phyloP scores from a whole-genome alignment of 176 grass and related monocot genomes.

The Pontederia paniculata region DNA sequence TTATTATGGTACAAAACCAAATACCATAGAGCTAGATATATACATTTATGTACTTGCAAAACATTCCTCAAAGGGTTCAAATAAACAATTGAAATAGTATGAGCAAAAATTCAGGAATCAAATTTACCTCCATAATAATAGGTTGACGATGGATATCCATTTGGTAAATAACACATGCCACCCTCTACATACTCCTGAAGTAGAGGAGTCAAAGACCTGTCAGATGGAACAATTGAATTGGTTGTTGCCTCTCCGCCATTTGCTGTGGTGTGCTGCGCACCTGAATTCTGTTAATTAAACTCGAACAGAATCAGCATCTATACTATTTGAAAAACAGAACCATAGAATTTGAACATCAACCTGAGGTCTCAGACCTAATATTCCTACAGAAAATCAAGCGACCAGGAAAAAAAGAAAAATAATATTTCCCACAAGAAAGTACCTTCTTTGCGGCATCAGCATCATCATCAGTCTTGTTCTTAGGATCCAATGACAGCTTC shows the following conservation, averaged over 20 bases:
- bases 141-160: conserved; percentile 37
- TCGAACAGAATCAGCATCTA: conserved; percentile 23
- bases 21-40: too few relatives aligned
- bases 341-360: background rate
- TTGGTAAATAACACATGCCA: conserved; percentile 34
- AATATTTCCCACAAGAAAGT: background rate
- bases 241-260: conserved; percentile 5
- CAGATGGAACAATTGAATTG: conserved; percentile 9
- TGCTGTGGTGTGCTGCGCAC: background rate
- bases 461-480: conserved; percentile 27
- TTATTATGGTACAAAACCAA: too few relatives aligned
- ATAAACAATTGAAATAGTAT: background rate
- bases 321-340: conserved; percentile 4
- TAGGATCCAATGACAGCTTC: conserved; percentile 40
- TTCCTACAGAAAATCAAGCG: background rate
- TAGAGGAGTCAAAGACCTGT: conserved; percentile 29
- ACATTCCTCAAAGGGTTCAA: background rate
- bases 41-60: too few relatives aligned
- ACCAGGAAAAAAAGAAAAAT: background rate
- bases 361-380: too few relatives aligned
- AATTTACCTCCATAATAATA: conserved; percentile 48
- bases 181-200: conserved; percentile 33
- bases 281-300: conserved; percentile 31
- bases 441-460: conserved; percentile 33
- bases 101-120: background rate